phyloP scores from a whole-genome alignment of 345 rosid species.

The rapeseed (Brassica napus) region DNA sequence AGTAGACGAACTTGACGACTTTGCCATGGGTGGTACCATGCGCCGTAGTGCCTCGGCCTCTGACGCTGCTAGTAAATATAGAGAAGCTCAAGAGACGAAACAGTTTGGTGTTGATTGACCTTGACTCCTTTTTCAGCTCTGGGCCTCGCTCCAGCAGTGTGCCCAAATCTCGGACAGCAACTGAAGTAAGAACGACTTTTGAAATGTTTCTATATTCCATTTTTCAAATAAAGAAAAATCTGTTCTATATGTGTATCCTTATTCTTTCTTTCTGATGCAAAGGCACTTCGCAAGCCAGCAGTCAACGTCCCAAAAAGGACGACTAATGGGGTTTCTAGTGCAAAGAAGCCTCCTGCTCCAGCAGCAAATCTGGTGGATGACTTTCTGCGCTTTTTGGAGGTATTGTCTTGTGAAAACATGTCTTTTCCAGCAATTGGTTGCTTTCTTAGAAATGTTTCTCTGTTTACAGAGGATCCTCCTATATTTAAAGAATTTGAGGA shows the following conservation, averaged over 20 bases:
- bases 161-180: conserved; percentile 61
- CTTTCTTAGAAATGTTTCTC: conserved; percentile 14
- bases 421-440: conserved; percentile 3
- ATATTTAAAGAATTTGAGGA: conserved; percentile 70
- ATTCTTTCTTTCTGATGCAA: conserved; percentile 39
- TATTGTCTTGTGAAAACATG: conserved; percentile 17
- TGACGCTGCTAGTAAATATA: conserved; percentile 43
- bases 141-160: conserved; percentile 69
- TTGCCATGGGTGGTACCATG: conserved; percentile 60
- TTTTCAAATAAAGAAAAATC: background rate
- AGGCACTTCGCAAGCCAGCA: conserved; percentile 43
- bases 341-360: conserved; percentile 61
- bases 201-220: background rate
- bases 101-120: conserved; percentile 56
- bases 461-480: conserved; percentile 52
- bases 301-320: conserved; percentile 42
- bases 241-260: conserved; percentile 14
- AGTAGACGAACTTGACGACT: conserved; percentile 74
- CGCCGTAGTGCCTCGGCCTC: conserved; percentile 44
- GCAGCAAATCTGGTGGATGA: conserved; percentile 58
- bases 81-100: conserved; percentile 57
- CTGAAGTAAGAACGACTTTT: conserved; percentile 48
- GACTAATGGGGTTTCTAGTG: conserved; percentile 49
- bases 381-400: conserved; percentile 77
- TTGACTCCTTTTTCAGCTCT: conserved; percentile 57